A percentile compares a stretch with the other conserved stretches of the same genome.
These are phyloP conservation scores for Metarhizium sp. DNA, from an alignment of 2,329 filamentous ascomycete genomes.

Conservation along the genomic window DNA sequence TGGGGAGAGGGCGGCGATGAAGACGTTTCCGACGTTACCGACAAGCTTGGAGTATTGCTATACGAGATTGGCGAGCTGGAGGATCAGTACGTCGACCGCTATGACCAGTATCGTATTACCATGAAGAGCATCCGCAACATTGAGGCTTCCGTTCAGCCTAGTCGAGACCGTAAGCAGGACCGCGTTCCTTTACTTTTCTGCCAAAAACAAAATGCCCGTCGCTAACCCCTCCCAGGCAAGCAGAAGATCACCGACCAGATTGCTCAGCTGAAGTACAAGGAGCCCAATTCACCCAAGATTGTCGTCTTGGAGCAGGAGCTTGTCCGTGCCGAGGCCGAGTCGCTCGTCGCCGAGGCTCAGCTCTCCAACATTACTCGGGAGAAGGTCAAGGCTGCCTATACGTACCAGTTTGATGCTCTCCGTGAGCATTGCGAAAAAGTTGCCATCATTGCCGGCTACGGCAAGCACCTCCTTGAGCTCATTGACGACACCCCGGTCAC, in stretches of 20 bases:
- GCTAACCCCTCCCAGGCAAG: slow-evolving; percentile 55
- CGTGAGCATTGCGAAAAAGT: slow-evolving; percentile 98
- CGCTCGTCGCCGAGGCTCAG: slow-evolving; percentile 96
- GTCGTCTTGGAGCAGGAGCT: slow-evolving; percentile 97
- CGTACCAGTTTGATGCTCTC: slow-evolving; percentile 95
- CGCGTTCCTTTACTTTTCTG: no score
- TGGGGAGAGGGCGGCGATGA: slow-evolving; percentile 96
- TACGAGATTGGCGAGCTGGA: slow-evolving; percentile 98
- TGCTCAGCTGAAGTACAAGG: slow-evolving; percentile 98
- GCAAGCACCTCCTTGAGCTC: slow-evolving; percentile 95
- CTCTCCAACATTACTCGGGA: slow-evolving; percentile 98
- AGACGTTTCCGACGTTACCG: slow-evolving; percentile 96
- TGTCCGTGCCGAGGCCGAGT: slow-evolving; percentile 95
- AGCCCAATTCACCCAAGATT: slow-evolving; percentile 95
- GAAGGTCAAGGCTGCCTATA: slow-evolving; percentile 97
- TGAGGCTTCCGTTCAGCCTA: slow-evolving; percentile 95
- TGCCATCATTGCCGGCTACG: slow-evolving; percentile 93
- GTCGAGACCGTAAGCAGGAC: slow-evolving; percentile 71
- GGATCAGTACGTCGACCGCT: slow-evolving; percentile 96
- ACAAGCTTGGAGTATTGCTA: slow-evolving; percentile 94
- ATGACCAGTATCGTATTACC: slow-evolving; percentile 97
- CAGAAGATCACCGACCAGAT: slow-evolving; percentile 99
- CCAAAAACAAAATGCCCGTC: not conserved
- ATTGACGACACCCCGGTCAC: slow-evolving; percentile 96
- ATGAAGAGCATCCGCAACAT: slow-evolving; percentile 99